Evolutionary conservation across 768 basidiomycete species (phyloP), one percentile per base, ranked within the genome.

Genomic region (Tubosaeta brunneosetosa): DNA sequence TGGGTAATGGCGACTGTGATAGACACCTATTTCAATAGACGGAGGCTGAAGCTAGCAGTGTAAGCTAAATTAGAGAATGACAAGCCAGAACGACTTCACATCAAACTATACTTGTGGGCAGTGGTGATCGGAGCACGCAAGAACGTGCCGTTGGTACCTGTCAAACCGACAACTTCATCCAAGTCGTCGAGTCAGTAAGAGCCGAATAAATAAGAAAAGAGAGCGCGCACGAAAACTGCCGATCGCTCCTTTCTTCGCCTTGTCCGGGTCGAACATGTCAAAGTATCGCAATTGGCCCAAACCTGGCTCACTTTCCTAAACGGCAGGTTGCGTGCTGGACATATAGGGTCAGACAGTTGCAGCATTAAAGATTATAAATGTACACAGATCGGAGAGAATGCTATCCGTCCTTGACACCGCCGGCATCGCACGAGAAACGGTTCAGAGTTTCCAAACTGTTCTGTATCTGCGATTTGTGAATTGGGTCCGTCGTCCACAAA

Each of bases 221-320:
- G 27, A 44, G 14, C n/a, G 50, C 73, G 13, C 51, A 79, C 78
- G 74, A 52, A 62, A 59, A 2, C 74, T 74, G 1, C 82, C 82
- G 50, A 72, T 74, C 2, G 82, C 91, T 0, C 91, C 91, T 0
- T 89, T 94, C 55, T 80, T 91, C 66, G 90, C 87, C 0, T 73
- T 93, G 4, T 89, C 90, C 4, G 91, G 65, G 62, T 95, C 83
- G 62, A 98, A 74, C 55, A 78, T 84, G 32, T 75, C 69, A 69
- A 85, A 94, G 72, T 85, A 97, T 43, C 93, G 73, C 32, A 98
- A 75, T 67, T 99, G 97, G 57, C 80, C 70, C 97, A 99, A 6
- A 87, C 72, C 1, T 98, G 65, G 55, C 89, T 90, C 0, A 82
- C 80, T 0, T 68, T 53, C 25, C 74, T 74, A 16, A 94, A 64